Percentiles rank a stretch among this genome's conserved stretches.
phyloP scores from a whole-genome alignment of 345 rosid genomes.

The Boechera retrofracta region DNA sequence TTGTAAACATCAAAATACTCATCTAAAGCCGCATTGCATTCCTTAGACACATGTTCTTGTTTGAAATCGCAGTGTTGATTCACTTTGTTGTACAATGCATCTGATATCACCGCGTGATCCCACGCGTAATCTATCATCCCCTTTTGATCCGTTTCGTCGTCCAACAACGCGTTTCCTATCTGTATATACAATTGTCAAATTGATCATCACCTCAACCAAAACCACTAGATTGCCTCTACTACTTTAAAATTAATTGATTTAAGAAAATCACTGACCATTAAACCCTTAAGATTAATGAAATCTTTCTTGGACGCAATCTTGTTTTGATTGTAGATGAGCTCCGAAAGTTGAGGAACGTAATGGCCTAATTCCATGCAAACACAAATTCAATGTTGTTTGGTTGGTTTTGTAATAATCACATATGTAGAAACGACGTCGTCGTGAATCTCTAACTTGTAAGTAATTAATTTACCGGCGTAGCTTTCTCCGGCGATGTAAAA shows the following conservation, averaged over 20 bases:
- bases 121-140: constrained; percentile 89
- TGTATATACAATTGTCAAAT: constrained; percentile 40
- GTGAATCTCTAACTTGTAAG: background rate
- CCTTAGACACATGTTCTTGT: constrained; percentile 17
- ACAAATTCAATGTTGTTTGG: background rate
- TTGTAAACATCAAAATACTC: constrained; percentile 58
- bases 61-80: constrained; percentile 64
- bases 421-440: background rate
- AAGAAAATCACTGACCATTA: constrained; percentile 53
- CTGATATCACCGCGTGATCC: constrained; percentile 89
- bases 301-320: constrained; percentile 50
- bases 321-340: constrained; percentile 60
- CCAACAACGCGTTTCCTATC: constrained; percentile 80
- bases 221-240: background rate
- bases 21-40: constrained; percentile 49
- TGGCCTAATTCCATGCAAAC: constrained; percentile 58
- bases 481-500: constrained; percentile 75
- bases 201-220: background rate
- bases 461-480: constrained; percentile 58
- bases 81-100: constrained; percentile 51
- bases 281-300: constrained; percentile 71
- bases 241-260: background rate
- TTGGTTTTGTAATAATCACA: background rate
- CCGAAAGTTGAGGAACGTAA: constrained; percentile 85
- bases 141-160: constrained; percentile 72